A percentile compares a stretch with the other conserved stretches of the same genome.
Evolutionary conservation across 129 eudicot species (phyloP).

Genomic region (Tagetes patula): DNA sequence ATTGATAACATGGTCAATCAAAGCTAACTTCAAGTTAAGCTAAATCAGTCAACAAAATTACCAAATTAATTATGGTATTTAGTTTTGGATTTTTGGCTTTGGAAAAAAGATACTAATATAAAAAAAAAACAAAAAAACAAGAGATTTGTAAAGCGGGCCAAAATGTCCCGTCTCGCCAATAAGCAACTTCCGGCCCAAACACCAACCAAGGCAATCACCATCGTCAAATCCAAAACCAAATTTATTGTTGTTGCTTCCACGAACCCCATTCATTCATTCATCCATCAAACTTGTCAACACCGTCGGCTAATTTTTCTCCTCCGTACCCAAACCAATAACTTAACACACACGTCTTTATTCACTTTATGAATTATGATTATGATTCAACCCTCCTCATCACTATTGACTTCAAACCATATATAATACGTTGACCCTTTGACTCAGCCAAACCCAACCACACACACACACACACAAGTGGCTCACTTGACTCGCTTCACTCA

Average conservation of each 20-base stretch:
- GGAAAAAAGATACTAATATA: no score
- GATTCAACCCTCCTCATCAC: background rate
- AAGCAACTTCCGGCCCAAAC: no score
- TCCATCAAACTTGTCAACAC: conserved; percentile 22
- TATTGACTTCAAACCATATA: background rate
- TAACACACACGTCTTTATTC: background rate
- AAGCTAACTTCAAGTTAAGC: no score
- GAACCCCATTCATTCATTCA: conserved; percentile 3
- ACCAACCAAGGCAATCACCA: no score
- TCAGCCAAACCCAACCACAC: background rate
- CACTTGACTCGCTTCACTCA: conserved; percentile 33
- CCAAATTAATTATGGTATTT: no score
- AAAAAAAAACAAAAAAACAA: no score
- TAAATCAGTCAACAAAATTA: no score
- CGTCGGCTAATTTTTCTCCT: conserved; percentile 26
- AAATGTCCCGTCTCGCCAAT: no score
- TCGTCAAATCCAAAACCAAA: background rate
- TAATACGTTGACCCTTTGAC: conserved; percentile 34
- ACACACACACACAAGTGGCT: background rate
- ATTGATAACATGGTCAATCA: no score
- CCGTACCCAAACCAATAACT: conserved; percentile 21
- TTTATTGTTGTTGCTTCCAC: conserved; percentile 23
- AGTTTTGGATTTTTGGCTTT: no score
- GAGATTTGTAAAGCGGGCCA: no score
- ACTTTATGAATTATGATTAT: background rate